Conservation (phyloP, 2,329 filamentous ascomycete genomes). For the Fusarium fujikuroi region DNA sequence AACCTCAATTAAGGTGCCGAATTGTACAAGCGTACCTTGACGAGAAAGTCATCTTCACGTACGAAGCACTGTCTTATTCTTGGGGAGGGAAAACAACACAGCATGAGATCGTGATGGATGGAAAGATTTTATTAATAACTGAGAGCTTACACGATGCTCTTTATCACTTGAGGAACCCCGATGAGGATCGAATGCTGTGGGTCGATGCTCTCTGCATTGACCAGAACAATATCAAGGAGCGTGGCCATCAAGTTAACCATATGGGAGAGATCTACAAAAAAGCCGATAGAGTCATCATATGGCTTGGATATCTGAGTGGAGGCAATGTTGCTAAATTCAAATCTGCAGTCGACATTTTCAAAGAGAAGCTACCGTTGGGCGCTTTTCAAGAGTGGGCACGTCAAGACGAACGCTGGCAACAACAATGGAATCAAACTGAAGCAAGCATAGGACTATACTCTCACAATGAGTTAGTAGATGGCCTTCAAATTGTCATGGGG, state of each 20-base stretch:
- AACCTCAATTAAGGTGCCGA: neutral
- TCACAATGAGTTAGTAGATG: rapidly evolving
- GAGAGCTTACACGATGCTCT: neutral
- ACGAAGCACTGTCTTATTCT: constrained; percentile 10
- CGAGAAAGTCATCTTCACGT: neutral
- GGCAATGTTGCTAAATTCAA: rapidly evolving
- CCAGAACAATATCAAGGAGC: constrained; percentile 7
- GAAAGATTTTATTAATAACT: neutral
- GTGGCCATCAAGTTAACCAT: neutral
- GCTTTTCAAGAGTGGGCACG: too few species aligned
- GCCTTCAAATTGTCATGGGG: rapidly evolving
- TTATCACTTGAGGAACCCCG: rapidly evolving
- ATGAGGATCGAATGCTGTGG: constrained; percentile 2
- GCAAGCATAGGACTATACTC: rapidly evolving
- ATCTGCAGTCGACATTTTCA: too few species aligned
- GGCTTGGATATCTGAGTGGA: neutral
- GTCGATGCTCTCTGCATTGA: constrained; percentile 20
- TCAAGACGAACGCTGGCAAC: too few species aligned
- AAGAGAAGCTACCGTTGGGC: too few species aligned
- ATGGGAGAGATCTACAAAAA: constrained; percentile 11
- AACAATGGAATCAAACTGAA: neutral
- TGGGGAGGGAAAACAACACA: neutral
- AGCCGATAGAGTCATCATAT: neutral
- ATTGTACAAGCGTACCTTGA: neutral
- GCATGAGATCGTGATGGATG: neutral